These are phyloP conservation scores for Boletus rubescentipes DNA, from an alignment of 768 basidiomycete genomes.

Conservation along the genomic window DNA sequence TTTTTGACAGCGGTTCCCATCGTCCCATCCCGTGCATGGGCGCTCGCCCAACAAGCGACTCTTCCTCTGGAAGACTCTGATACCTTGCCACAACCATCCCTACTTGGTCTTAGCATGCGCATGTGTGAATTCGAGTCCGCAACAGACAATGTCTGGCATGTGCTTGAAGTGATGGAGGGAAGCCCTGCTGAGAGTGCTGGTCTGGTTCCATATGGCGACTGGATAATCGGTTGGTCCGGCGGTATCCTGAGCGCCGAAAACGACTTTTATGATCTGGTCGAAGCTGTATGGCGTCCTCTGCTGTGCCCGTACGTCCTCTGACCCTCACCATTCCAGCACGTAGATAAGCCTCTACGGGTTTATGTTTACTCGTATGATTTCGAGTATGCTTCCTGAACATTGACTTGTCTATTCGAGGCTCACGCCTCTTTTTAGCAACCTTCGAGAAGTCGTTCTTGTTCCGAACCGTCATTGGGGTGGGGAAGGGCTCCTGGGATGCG, in stretches of 20 bases:
- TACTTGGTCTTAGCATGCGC: slow-evolving; percentile 93
- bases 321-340: slow-evolving; percentile 55
- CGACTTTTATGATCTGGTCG: slow-evolving; percentile 96
- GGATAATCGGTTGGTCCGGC: slow-evolving; percentile 90
- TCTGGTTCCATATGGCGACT: slow-evolving; percentile 85
- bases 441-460: slow-evolving; percentile 90
- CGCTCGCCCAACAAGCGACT: slow-evolving; percentile 42
- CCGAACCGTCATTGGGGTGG: slow-evolving; percentile 98
- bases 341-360: slow-evolving; percentile 89
- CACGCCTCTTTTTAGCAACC: slow-evolving; percentile 53
- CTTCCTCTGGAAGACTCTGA: slow-evolving; percentile 41
- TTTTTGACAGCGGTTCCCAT: slow-evolving; percentile 70
- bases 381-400: slow-evolving; percentile 58
- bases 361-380: slow-evolving; percentile 98
- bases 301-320: background rate
- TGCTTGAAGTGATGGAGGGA: slow-evolving; percentile 94
- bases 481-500: slow-evolving; percentile 91
- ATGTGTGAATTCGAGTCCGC: slow-evolving; percentile 89
- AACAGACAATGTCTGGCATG: slow-evolving; percentile 96
- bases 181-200: slow-evolving; percentile 96
- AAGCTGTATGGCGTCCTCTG: slow-evolving; percentile 57
- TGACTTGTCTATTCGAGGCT: slow-evolving; percentile 3
- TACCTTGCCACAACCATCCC: slow-evolving; percentile 65
- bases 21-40: slow-evolving; percentile 84
- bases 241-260: slow-evolving; percentile 88